Conservation (phyloP, 2,329 filamentous ascomycete genomes). For the Sporothrix inflata region DNA sequence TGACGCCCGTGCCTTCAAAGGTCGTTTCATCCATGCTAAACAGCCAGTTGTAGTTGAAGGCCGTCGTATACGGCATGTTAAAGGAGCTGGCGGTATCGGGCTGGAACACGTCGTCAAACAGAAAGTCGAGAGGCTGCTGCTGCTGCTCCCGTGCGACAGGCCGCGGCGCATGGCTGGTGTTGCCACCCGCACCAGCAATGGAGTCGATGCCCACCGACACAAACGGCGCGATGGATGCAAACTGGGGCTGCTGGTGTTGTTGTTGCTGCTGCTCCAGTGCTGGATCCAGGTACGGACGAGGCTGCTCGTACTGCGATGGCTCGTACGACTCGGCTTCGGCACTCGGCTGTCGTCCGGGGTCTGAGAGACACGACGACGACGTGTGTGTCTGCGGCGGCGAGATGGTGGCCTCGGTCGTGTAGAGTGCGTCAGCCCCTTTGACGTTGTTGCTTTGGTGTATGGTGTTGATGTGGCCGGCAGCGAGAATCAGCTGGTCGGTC, state of each 20-base stretch:
- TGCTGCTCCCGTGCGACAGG: not conserved
- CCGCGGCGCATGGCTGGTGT: not conserved
- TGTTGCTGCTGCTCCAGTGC: not conserved
- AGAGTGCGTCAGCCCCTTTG: not conserved
- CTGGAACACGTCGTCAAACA: slow-evolving; percentile 31
- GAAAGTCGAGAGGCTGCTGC: slow-evolving; percentile 12
- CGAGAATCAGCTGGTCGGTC: not conserved
- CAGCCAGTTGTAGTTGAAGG: slow-evolving; percentile 33
- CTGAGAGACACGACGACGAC: not conserved
- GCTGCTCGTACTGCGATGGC: not conserved
- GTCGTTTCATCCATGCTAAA: slow-evolving; percentile 27
- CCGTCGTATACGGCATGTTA: slow-evolving; percentile 34
- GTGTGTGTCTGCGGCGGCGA: not conserved
- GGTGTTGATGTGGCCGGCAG: not conserved
- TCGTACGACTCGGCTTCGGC: not conserved
- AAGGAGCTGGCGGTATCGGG: slow-evolving; percentile 34
- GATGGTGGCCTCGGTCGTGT: not conserved
- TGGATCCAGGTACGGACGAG: not conserved
- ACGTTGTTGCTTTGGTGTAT: not conserved
- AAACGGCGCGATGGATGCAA: not conserved
- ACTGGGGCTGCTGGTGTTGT: not conserved
- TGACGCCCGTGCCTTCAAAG: no score
- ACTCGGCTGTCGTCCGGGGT: not conserved
- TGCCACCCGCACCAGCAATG: not conserved
- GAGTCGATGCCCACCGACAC: not conserved